Base-by-base conservation (phyloP, 768 basidiomycete species). In the Rhodotorula babjevae region DNA sequence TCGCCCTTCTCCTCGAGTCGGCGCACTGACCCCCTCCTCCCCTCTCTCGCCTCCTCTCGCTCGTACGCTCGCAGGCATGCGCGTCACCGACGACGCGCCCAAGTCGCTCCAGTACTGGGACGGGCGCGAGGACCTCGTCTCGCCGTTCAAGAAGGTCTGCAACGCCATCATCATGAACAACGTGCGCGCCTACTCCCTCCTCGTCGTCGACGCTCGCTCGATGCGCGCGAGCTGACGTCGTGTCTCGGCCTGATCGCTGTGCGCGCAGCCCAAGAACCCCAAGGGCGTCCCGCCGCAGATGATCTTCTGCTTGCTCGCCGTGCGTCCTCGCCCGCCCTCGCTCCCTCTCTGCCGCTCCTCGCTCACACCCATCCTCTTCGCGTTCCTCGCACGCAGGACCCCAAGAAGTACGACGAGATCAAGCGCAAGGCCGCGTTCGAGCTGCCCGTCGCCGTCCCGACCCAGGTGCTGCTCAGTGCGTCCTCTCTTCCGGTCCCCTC, bases 371-470 rank as follows among this genome's bases (percentile, higher is more conserved):
- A 4, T 36, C 36, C 8, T 40, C 5, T 25, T 25, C 47, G 15
- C 40, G 33, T 29, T 36, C 47, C 18, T 58, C 67, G 25, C 6
- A 31, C 49, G 23, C 58, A 55, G 33, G 63, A 74, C 50, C 73
- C 66, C 12, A 65, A 68, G 42, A 9, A 16, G 15, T 74, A 74
- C 61, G 67, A 74, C 69, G 60, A 23, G 0, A 44, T 74, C 66
- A 74, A 74, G 73, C 55, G 63, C 33, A 31, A 33, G 21, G 63
- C 61, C 8, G 66, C 67, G 46, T 63, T 74, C 61, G 68, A 69
- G 15, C 65, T 72, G 21, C 63, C 66, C 55, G 60, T 70, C 50
- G 61, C 74, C 0, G 40, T 68, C 8, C 64, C 63, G 18, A 58
- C 67, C 11, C 69, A 69, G 36, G 63, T 71, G n/a, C 33, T 68